Percentiles rank a stretch among this genome's conserved stretches.
Conservation (phyloP, 345 rosid genomes). For the Sonneratia caseolaris region DNA sequence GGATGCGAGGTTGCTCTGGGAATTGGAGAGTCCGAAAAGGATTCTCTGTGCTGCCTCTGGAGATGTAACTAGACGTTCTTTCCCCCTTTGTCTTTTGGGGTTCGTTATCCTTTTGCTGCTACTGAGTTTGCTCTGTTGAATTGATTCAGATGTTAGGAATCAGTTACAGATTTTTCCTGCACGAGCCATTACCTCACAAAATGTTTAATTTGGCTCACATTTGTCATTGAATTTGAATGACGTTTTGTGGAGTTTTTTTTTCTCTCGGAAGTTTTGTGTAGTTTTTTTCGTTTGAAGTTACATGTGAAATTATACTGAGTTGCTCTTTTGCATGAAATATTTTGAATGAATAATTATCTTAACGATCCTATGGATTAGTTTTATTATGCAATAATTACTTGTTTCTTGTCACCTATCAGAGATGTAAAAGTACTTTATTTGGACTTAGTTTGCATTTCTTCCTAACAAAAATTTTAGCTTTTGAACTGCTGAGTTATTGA, state of each 20-base stretch:
- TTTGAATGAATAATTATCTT: neutral
- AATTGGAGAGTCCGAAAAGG: slow-evolving; percentile 50
- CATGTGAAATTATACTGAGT: neutral
- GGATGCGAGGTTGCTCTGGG: slow-evolving; percentile 65
- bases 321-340: too few species aligned
- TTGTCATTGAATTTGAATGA: neutral
- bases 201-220: neutral
- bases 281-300: neutral
- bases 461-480: neutral
- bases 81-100: too few species aligned
- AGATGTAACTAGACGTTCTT: slow-evolving; percentile 35
- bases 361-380: neutral
- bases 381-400: too few species aligned
- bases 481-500: neutral
- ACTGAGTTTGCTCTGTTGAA: neutral
- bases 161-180: neutral
- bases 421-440: too few species aligned
- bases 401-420: too few species aligned
- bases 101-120: too few species aligned
- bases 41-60: slow-evolving; percentile 77
- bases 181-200: too few species aligned
- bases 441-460: too few species aligned
- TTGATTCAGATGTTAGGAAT: neutral
- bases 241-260: too few species aligned
- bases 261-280: neutral